Evolutionary conservation across 2,329 filamentous ascomycete species (phyloP), one percentile per base, ranked within the genome.

Genomic region (Escovopsis sp.): DNA sequence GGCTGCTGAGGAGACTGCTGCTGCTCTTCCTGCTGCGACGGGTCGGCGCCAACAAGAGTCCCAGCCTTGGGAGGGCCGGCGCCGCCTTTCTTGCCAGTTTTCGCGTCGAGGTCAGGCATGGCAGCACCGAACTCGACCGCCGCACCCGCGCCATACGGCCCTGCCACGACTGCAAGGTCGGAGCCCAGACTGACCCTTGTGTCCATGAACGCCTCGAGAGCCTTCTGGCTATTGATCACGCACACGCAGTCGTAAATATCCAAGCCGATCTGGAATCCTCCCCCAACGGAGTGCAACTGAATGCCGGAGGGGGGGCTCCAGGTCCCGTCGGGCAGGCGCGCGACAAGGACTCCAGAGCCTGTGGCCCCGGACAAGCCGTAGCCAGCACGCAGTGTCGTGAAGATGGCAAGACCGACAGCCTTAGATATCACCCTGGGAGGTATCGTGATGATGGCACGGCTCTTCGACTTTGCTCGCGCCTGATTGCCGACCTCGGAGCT

Each of bases 161-260:
- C 77, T 0, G 83, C 84, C 1, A 76, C 75, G 5, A 82, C 80
- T 41, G 79, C 79, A 25, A 92, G 62, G 49, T 90, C 83, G 26
- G 78, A 79, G 3, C 85, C 85, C 1, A 93, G 58, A 1, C 80
- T 87, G 43, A 82, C 76, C 12, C 84, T 71, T 1, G 82, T 67
- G 39, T 72, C 74, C 40, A 78, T 80, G 54, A 92, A 92, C 0
- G 81, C 79, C 13, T 79, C 72, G 29, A 92, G 62, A 0, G 84
- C 84, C 44, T 81, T 70, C 29, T 71, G 66, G 4, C 72, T 81
- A 58, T 92, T 92, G 55, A 93, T 86, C 26, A 92, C 79, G 17
- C 86, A 74, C 3, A 93, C 82, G 46, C 82, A 90, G 53, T 92
- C 85, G 59, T 90, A 92, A 19, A 92, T 85, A 53, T 92, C 85